A percentile compares a stretch with the other conserved stretches of the same genome.
Evolutionary conservation across 768 basidiomycete species (phyloP).

Genomic region (Chalciporus pseudorubinellus): DNA sequence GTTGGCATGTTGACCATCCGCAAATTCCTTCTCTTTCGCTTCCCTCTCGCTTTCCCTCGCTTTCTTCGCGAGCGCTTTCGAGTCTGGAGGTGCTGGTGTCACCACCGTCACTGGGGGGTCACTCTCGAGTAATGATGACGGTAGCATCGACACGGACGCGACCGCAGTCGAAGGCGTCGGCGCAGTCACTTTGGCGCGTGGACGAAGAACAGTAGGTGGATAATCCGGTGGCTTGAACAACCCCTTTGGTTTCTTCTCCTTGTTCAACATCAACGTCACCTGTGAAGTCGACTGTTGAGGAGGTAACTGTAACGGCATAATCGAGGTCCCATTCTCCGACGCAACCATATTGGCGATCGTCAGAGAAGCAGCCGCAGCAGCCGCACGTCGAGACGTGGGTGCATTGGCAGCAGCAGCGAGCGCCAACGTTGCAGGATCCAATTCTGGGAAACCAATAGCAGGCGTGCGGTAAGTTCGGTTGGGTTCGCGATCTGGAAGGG

Average conservation of each 20-base stretch:
- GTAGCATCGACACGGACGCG: conserved; percentile 51
- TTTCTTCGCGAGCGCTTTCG: conserved; percentile 52
- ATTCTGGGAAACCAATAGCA: conserved; percentile 79
- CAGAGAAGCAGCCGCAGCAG: conserved; percentile 77
- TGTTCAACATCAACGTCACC: conserved; percentile 40
- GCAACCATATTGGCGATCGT: conserved; percentile 94
- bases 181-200: conserved; percentile 57
- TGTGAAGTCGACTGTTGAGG: conserved; percentile 39
- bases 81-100: conserved; percentile 42
- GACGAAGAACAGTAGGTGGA: conserved; percentile 50
- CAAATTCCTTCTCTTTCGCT: conserved; percentile 81
- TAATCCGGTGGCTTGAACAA: conserved; percentile 71
- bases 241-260: conserved; percentile 69
- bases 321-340: conserved; percentile 76
- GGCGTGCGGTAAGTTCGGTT: conserved; percentile 90
- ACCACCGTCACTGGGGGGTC: conserved; percentile 48
- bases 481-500: conserved; percentile 90
- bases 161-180: conserved; percentile 69
- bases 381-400: conserved; percentile 75
- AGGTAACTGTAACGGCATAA: conserved; percentile 41
- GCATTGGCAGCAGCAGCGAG: conserved; percentile 61
- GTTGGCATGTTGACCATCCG: conserved; percentile 79
- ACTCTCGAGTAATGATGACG: conserved; percentile 56
- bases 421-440: conserved; percentile 69
- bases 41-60: conserved; percentile 75